Conservation (phyloP, 768 basidiomycete genomes). For the Boletus rufocinnamomeus region DNA sequence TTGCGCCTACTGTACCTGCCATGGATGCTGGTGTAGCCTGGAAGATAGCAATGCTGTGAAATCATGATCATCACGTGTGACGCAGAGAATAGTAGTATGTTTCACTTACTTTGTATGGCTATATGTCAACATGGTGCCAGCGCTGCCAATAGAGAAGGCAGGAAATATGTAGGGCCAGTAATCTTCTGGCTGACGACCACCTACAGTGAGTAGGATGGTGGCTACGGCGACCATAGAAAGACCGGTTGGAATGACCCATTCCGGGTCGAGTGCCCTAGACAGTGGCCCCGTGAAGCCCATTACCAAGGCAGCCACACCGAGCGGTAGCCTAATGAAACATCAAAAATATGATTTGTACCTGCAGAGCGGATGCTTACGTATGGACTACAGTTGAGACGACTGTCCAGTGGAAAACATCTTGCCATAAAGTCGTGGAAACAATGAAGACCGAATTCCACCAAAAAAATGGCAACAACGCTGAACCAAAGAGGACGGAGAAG, state of each 20-base stretch:
- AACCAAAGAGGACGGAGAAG: slow-evolving; percentile 41
- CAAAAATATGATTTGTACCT: background rate
- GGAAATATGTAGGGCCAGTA: slow-evolving; percentile 55
- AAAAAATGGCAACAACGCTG: slow-evolving; percentile 41
- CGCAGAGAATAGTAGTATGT: background rate
- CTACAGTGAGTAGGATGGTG: slow-evolving; percentile 45
- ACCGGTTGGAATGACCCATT: slow-evolving; percentile 49
- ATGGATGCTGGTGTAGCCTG: slow-evolving; percentile 48
- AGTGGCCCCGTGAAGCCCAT: slow-evolving; percentile 42
- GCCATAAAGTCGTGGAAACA: slow-evolving; percentile 42
- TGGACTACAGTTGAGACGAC: slow-evolving; percentile 42
- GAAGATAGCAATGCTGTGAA: slow-evolving; percentile 50
- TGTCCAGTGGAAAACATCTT: slow-evolving; percentile 45
- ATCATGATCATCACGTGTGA: background rate
- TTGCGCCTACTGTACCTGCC: slow-evolving; percentile 55
- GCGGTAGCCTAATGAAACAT: slow-evolving; percentile 38
- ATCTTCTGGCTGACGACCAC: slow-evolving; percentile 39
- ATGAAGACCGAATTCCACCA: slow-evolving; percentile 45
- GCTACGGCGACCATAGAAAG: slow-evolving; percentile 39
- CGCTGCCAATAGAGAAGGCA: slow-evolving; percentile 49
- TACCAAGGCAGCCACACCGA: slow-evolving; percentile 42
- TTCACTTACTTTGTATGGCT: slow-evolving; percentile 49
- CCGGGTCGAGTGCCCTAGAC: slow-evolving; percentile 39
- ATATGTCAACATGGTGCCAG: slow-evolving; percentile 47
- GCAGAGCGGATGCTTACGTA: slow-evolving; percentile 32